Conservation (phyloP, 2,329 filamentous ascomycete species). For the Colletotrichum sp. region DNA sequence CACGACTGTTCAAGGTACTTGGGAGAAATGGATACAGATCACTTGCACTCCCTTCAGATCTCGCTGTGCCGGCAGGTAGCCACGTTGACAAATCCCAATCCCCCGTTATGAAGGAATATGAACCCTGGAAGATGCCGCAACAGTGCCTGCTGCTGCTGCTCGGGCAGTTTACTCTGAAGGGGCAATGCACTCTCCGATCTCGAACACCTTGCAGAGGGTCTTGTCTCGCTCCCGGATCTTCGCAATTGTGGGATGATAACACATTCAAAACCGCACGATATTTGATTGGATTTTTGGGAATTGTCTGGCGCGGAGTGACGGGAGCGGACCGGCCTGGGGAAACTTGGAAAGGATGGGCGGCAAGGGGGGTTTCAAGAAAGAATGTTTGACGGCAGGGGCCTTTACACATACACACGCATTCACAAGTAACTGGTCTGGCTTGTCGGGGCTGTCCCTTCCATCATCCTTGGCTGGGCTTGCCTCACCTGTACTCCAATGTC, state of each 20-base stretch:
- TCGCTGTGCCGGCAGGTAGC: neutral
- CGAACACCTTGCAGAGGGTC: neutral
- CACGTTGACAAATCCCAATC: neutral
- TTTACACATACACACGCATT: neutral
- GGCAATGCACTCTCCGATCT: neutral
- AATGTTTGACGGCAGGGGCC: neutral
- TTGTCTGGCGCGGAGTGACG: constrained; percentile 1
- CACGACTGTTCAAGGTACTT: neutral
- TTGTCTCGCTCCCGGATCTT: neutral
- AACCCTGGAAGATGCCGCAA: neutral
- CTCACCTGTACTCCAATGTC: neutral
- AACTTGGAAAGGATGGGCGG: neutral
- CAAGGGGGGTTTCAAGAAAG: neutral
- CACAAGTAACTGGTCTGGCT: neutral
- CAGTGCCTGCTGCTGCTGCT: neutral
- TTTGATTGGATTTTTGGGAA: neutral
- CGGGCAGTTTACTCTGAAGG: neutral
- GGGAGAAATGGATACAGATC: neutral
- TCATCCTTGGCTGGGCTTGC: neutral
- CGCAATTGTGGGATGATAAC: neutral
- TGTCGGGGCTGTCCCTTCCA: neutral
- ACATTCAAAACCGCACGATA: constrained; percentile 3
- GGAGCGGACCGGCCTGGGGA: constrained; percentile 17
- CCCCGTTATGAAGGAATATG: neutral
- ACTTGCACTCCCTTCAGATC: neutral